Conservation (phyloP, 2,329 filamentous ascomycete genomes). For the Remersonia thermophila region DNA sequence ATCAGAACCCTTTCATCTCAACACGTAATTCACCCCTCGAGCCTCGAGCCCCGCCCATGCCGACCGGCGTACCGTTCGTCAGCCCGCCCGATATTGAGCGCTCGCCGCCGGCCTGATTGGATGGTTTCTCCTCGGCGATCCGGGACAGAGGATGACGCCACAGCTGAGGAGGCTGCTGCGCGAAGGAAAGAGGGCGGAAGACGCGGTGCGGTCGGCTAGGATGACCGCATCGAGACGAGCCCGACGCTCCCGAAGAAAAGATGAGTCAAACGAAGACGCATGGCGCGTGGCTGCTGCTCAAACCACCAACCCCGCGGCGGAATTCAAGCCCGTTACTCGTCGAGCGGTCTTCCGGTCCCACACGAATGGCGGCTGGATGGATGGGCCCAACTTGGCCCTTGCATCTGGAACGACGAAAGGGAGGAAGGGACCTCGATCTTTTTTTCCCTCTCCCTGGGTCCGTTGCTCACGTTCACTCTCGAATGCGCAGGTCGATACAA, state of each 20-base stretch:
- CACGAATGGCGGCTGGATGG: too few relatives aligned
- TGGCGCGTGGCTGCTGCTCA: not conserved
- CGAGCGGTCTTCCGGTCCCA: too few relatives aligned
- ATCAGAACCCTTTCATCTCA: too few relatives aligned
- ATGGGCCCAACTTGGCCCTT: too few relatives aligned
- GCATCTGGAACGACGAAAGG: too few relatives aligned
- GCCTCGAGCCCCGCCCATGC: too few relatives aligned
- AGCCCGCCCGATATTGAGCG: constrained; percentile 12
- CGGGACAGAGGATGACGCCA: constrained; percentile 23
- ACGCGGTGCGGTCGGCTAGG: constrained; percentile 2
- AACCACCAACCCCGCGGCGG: not conserved
- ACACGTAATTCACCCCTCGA: too few relatives aligned
- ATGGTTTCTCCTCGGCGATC: constrained; percentile 14
- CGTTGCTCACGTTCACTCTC: too few relatives aligned
- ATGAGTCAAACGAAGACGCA: not conserved
- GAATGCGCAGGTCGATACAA: too few relatives aligned
- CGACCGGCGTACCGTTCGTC: constrained; percentile 4
- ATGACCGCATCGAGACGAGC: not conserved
- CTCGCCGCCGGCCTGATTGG: constrained; percentile 20
- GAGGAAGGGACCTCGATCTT: too few relatives aligned
- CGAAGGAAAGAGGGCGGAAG: not conserved
- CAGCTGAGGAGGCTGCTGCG: constrained; percentile 23
- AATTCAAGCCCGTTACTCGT: constrained; percentile 5
- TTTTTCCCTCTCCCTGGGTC: too few relatives aligned
- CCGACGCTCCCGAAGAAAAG: constrained; percentile 4